Evolutionary conservation across 768 basidiomycete genomes (phyloP).

Genomic region (Tulasnella calospora): DNA sequence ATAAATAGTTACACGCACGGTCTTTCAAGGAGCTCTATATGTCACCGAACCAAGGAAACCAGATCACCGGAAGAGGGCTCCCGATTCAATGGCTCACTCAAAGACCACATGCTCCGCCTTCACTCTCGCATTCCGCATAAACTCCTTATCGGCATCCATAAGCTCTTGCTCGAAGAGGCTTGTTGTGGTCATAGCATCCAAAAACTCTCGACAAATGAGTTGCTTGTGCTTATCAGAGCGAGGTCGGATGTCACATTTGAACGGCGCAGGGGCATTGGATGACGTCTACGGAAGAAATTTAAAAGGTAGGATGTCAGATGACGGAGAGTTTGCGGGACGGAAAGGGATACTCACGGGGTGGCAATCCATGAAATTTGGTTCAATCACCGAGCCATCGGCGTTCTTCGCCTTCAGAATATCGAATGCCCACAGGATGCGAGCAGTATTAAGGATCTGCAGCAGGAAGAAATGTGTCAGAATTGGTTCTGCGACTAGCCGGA

Average conservation of each 20-base stretch:
- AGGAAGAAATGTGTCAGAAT: background rate
- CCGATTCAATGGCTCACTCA: background rate
- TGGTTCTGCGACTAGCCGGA: background rate
- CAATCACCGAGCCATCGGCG: constrained; percentile 3
- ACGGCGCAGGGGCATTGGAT: constrained; percentile 5
- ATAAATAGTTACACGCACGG: background rate
- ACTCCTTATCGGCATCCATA: background rate
- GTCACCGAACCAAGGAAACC: background rate
- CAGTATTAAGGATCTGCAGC: background rate
- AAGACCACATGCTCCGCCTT: background rate
- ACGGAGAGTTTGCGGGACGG: background rate
- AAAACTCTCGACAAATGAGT: constrained; percentile 13
- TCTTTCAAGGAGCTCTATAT: background rate
- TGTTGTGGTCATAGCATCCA: background rate
- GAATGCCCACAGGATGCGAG: constrained; percentile 18
- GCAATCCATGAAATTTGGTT: constrained; percentile 2
- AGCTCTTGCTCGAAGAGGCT: constrained; percentile 6
- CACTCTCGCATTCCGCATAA: background rate
- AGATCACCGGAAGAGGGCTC: background rate
- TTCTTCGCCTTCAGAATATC: constrained; percentile 17
- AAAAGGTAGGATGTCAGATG: background rate
- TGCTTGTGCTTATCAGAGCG: background rate
- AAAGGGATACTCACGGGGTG: background rate
- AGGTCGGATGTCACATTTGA: constrained; percentile 6
- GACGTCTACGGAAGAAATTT: background rate